These are phyloP conservation scores for Boletus sp. DNA, from an alignment of 768 basidiomycete genomes.

Conservation along the genomic window DNA sequence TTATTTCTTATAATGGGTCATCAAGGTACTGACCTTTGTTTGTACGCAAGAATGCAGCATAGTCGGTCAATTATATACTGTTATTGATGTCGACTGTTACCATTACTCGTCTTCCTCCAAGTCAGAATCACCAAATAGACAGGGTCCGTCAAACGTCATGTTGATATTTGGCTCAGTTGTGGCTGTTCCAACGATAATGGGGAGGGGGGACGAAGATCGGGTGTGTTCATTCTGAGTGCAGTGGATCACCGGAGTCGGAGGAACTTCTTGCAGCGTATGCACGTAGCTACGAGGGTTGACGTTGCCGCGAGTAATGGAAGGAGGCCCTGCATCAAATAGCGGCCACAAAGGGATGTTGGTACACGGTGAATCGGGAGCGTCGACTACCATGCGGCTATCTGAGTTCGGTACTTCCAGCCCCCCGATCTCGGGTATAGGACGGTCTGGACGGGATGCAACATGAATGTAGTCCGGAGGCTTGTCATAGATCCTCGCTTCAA, in stretches of 20 bases:
- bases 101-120: conserved; percentile 25
- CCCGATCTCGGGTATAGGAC: neutral
- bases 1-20: too few species aligned
- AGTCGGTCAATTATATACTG: too few species aligned
- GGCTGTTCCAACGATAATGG: neutral
- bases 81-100: too few species aligned
- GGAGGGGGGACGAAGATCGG: neutral
- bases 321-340: neutral
- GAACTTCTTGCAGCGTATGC: neutral
- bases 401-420: neutral
- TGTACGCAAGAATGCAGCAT: too few species aligned
- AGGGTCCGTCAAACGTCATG: conserved; percentile 22
- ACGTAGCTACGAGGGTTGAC: neutral
- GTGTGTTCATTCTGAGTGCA: neutral
- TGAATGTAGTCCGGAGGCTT: neutral
- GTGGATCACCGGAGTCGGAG: neutral
- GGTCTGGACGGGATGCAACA: neutral
- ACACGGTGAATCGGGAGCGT: neutral
- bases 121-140: conserved; percentile 31
- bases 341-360: neutral
- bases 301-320: neutral
- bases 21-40: too few species aligned
- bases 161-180: neutral
- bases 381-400: neutral
- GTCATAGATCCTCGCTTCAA: neutral